Conservation (phyloP, 108 stramenopile species). For the Conticribra guillardii region DNA sequence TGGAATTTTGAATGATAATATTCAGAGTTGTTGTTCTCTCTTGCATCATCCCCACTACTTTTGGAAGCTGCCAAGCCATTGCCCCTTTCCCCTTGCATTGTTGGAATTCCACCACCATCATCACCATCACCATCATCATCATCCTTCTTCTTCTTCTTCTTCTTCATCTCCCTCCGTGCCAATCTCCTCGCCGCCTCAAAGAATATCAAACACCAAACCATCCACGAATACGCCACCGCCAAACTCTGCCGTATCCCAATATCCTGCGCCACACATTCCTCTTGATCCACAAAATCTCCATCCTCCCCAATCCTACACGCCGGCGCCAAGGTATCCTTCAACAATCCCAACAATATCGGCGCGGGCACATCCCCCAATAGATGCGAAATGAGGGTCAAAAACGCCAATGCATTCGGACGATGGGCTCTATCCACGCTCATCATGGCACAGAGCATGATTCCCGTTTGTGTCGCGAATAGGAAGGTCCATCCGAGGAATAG, state of each 20-base stretch:
- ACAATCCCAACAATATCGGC: slow-evolving; percentile 46
- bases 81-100: not conserved
- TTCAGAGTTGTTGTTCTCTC: slow-evolving; percentile 18
- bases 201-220: slow-evolving; percentile 38
- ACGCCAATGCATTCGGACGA: slow-evolving; percentile 54
- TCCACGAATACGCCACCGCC: slow-evolving; percentile 50
- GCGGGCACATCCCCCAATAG: slow-evolving; percentile 49
- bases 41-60: slow-evolving; percentile 3
- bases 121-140: not conserved
- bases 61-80: slow-evolving; percentile 8
- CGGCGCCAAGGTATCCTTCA: slow-evolving; percentile 51
- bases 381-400: slow-evolving; percentile 44
- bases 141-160: slow-evolving; percentile 12
- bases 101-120: slow-evolving; percentile 2
- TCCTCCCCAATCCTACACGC: slow-evolving; percentile 34
- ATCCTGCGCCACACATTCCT: slow-evolving; percentile 33
- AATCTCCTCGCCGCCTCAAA: slow-evolving; percentile 48
- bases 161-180: slow-evolving; percentile 30
- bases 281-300: slow-evolving; percentile 43
- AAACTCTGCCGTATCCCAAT: slow-evolving; percentile 39
- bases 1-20: slow-evolving; percentile 50
- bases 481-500: slow-evolving; percentile 52
- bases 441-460: slow-evolving; percentile 45
- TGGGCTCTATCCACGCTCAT: slow-evolving; percentile 41
- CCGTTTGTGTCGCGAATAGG: slow-evolving; percentile 52